Percentiles rank a stretch among this genome's conserved stretches.
These are phyloP conservation scores for Saccharomyces hybrid DNA, from an alignment of 1,139 yeast genomes.

Conservation along the genomic window DNA sequence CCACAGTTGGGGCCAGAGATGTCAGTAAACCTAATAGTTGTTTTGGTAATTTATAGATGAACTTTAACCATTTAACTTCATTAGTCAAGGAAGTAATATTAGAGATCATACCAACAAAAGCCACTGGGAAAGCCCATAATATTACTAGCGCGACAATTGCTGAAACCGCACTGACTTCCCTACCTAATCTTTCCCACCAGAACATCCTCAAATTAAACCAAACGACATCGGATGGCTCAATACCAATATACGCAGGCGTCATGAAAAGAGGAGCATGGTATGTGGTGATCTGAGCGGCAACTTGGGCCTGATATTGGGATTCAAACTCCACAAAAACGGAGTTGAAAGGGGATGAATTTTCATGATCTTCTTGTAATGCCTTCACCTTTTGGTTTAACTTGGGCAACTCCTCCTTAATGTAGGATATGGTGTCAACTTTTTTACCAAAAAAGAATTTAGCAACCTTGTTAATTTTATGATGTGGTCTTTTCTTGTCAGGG, in stretches of 20 bases:
- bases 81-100: slow-evolving; percentile 67
- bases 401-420: slow-evolving; percentile 59
- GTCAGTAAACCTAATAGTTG: slow-evolving; percentile 73
- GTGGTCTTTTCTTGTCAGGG: slow-evolving; percentile 71
- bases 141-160: slow-evolving; percentile 58
- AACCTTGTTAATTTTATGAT: slow-evolving; percentile 38
- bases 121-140: slow-evolving; percentile 93
- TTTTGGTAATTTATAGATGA: slow-evolving; percentile 62
- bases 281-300: slow-evolving; percentile 76
- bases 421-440: slow-evolving; percentile 78
- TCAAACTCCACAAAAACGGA: slow-evolving; percentile 85
- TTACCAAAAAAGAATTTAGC: slow-evolving; percentile 59
- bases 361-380: slow-evolving; percentile 50
- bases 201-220: slow-evolving; percentile 81
- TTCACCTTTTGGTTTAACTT: slow-evolving; percentile 60
- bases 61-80: slow-evolving; percentile 60
- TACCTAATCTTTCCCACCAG: slow-evolving; percentile 75
- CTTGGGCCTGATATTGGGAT: slow-evolving; percentile 79
- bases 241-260: slow-evolving; percentile 56
- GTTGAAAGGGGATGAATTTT: slow-evolving; percentile 39
- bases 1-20: slow-evolving; percentile 76
- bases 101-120: slow-evolving; percentile 89
- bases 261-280: slow-evolving; percentile 59
- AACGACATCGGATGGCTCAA: slow-evolving; percentile 73
- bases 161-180: slow-evolving; percentile 51